These are phyloP conservation scores for Alternaria sp. DNA, from an alignment of 2,329 filamentous ascomycete genomes.

Conservation along the genomic window DNA sequence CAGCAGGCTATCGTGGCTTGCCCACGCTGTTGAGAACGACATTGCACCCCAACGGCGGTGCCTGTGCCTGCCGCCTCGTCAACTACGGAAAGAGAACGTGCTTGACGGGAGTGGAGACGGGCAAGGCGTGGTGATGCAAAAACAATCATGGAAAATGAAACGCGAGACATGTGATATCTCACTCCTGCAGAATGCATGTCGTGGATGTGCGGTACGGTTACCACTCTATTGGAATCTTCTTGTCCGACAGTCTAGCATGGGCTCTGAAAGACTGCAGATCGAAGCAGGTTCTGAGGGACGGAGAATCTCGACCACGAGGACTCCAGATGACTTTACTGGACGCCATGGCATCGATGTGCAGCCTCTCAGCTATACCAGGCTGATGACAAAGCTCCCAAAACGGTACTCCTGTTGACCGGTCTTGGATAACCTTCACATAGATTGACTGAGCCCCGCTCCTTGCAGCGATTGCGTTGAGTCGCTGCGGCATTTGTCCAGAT, in stretches of 20 bases:
- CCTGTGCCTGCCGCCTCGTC: not conserved
- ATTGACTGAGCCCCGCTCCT: not conserved
- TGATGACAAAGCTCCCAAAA: not conserved
- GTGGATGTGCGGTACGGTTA: not conserved
- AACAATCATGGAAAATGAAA: not conserved
- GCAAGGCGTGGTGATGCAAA: not conserved
- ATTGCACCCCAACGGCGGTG: not conserved
- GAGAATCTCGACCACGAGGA: not conserved
- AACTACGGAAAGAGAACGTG: not conserved
- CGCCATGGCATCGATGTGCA: not conserved
- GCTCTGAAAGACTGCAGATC: not conserved
- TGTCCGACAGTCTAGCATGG: not conserved
- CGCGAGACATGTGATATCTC: not conserved
- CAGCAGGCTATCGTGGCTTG: not conserved
- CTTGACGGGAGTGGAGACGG: not conserved
- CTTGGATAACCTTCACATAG: not conserved
- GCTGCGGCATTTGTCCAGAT: not conserved
- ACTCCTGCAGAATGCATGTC: not conserved
- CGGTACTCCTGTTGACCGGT: not conserved
- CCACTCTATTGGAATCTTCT: conserved; percentile 1
- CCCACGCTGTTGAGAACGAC: not conserved
- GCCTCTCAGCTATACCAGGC: not conserved
- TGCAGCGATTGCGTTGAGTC: not conserved
- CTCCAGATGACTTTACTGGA: not conserved
- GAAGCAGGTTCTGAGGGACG: not conserved